phyloP scores from a whole-genome alignment of 805 yeast genomes.

The Saccharomycopsis javanensis region DNA sequence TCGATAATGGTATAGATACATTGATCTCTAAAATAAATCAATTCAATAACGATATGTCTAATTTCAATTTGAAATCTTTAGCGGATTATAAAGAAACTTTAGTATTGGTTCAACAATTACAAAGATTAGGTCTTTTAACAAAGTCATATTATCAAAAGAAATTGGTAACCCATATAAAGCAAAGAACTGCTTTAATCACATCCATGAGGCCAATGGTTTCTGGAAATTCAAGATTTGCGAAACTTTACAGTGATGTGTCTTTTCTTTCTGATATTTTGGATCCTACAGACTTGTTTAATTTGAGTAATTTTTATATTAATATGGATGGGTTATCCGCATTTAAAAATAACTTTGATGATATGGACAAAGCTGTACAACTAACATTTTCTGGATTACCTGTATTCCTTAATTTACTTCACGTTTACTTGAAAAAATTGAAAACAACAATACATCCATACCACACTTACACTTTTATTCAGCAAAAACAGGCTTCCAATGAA shows the following conservation, averaged over 20 bases:
- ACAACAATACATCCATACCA: constrained; percentile 16
- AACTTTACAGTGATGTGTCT: constrained; percentile 7
- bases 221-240: constrained; percentile 2
- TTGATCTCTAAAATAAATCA: neutral
- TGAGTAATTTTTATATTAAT: constrained; percentile 11
- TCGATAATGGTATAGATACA: neutral
- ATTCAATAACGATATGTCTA: constrained; percentile 8
- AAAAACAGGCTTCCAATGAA: constrained; percentile 9
- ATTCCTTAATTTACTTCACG: constrained; percentile 11
- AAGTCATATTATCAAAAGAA: constrained; percentile 11
- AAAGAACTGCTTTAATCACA: constrained; percentile 5
- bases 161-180: constrained; percentile 1
- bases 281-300: constrained; percentile 15
- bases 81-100: constrained; percentile 6
- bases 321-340: constrained; percentile 8
- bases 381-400: constrained; percentile 13
- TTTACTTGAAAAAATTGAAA: constrained; percentile 11
- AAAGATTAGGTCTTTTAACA: constrained; percentile 4
- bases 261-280: constrained; percentile 15
- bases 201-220: neutral
- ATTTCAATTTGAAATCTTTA: neutral
- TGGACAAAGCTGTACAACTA: constrained; percentile 15
- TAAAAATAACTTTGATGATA: constrained; percentile 10
- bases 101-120: constrained; percentile 11
- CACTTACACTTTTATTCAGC: constrained; percentile 2